These are phyloP conservation scores for Apiotrichum domesticum DNA, from an alignment of 1,284 basidiomycete species.

Conservation along the genomic window DNA sequence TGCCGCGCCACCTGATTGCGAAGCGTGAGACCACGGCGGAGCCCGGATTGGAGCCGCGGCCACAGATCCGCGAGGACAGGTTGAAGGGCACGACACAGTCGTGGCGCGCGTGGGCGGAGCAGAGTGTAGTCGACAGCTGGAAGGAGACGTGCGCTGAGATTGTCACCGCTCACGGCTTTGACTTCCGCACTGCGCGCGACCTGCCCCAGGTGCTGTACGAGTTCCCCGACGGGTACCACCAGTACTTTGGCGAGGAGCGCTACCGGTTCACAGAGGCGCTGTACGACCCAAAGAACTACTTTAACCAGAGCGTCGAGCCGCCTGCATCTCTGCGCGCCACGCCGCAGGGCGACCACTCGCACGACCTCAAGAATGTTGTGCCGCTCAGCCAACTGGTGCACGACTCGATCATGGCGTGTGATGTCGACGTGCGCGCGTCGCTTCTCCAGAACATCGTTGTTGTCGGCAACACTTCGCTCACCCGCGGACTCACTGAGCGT, in stretches of 20 bases:
- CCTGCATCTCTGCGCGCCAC: slow-evolving; percentile 36
- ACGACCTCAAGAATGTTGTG: slow-evolving; percentile 50
- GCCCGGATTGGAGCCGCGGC: slow-evolving; percentile 61
- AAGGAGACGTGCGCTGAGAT: slow-evolving; percentile 82
- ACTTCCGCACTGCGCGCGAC: slow-evolving; percentile 31
- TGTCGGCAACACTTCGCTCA: slow-evolving; percentile 82
- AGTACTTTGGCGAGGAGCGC: slow-evolving; percentile 75
- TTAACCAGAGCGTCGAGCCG: slow-evolving; percentile 46
- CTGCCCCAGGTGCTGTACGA: slow-evolving; percentile 59
- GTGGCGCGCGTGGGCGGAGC: slow-evolving; percentile 78
- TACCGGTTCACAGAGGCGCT: slow-evolving; percentile 82
- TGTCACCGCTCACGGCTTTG: slow-evolving; percentile 36
- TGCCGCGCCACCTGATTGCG: slow-evolving; percentile 77
- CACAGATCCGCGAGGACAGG: slow-evolving; percentile 67
- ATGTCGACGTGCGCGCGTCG: slow-evolving; percentile 83
- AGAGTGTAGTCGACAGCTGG: slow-evolving; percentile 85
- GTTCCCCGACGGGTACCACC: slow-evolving; percentile 90
- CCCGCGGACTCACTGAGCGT: slow-evolving; percentile 80
- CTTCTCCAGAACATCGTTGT: slow-evolving; percentile 90
- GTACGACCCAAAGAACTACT: slow-evolving; percentile 72
- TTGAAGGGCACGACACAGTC: slow-evolving; percentile 64
- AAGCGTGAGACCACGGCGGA: slow-evolving; percentile 62
- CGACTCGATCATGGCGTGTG: slow-evolving; percentile 74
- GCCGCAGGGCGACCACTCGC: slow-evolving; percentile 55
- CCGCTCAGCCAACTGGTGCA: slow-evolving; percentile 71